Evolutionary conservation across 805 yeast species (phyloP), one percentile per base, ranked within the genome.

Genomic region (Suhomyces canberraensis): DNA sequence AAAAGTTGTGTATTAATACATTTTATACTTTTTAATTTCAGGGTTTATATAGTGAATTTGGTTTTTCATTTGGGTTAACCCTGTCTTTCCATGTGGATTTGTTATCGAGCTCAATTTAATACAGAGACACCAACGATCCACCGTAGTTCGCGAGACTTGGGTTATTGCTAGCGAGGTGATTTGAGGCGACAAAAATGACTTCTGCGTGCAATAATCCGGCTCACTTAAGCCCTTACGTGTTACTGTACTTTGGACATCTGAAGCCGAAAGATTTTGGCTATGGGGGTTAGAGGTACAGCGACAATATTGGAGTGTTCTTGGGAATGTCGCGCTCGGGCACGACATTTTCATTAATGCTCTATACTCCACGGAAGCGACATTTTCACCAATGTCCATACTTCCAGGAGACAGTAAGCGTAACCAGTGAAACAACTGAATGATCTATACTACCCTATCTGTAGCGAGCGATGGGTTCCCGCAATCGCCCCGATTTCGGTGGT

Each of bases 111-210:
- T 64, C 61, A 54, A 35, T 32, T 36, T 41, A 67, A 67, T 66
- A 64, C 36, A 66, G 72, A 66, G 69, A 71, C 73, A 64, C 70
- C 68, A 53, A 68, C 71, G 71, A 61, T 66, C 61, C 58, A 51
- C 54, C 34, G 54, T 52, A 51, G 51, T 24, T 22, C 39, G 39
- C 42, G 39, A 35, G 42, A 39, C 33, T 35, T 28, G 46, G 47
- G 49, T 40, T 45, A 40, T 45, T 47, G 41, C 39, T 39, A 16
- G 18, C 16, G 35, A 25, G 19, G 25, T 13, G 8, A 32, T 16
- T 8, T n/a, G 28, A 25, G 28, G 33, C 19, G n/a, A n/a, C n/a
- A n/a, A n/a, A n/a, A n/a, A n/a, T n/a, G n/a, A n/a, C 21, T 21
- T 31, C 16, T 31, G 20, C 24, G 22, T 9, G 28, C 25, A 32